Evolutionary conservation across 1,284 basidiomycete genomes (phyloP).

Genomic region (Erythrobasidium hasegawianum): DNA sequence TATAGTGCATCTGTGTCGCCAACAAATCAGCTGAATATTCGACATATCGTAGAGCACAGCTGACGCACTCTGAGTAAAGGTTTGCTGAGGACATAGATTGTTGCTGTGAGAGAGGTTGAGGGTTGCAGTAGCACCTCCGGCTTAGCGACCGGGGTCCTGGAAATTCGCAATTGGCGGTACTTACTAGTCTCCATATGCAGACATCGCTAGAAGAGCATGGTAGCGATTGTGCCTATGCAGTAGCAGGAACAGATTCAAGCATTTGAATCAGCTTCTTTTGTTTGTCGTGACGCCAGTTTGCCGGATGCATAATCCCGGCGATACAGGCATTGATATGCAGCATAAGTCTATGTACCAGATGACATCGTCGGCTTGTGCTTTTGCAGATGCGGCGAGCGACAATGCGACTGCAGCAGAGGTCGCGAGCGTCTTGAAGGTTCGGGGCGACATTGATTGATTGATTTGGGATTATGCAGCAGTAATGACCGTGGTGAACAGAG

Average conservation of each 20-base stretch:
- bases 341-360: constrained; percentile 1
- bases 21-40: no score
- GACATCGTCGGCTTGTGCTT: constrained; percentile 22
- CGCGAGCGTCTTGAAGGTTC: background rate
- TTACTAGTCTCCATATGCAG: background rate
- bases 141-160: background rate
- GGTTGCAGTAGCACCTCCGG: background rate
- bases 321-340: no score
- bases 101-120: background rate
- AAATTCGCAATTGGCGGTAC: background rate
- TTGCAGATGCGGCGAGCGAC: background rate
- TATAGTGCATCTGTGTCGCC: background rate
- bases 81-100: background rate
- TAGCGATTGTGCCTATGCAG: constrained; percentile 16
- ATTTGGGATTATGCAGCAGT: background rate
- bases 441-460: background rate
- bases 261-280: no score
- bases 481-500: constrained; percentile 5
- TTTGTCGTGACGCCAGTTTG: no score
- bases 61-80: background rate
- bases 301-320: no score
- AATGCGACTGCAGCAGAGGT: background rate
- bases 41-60: no score
- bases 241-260: background rate
- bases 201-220: constrained; percentile 8